Percentiles rank a stretch among this genome's conserved stretches.
Evolutionary conservation across 345 rosid species (phyloP).

Genomic region (Citrus mangshanensis): DNA sequence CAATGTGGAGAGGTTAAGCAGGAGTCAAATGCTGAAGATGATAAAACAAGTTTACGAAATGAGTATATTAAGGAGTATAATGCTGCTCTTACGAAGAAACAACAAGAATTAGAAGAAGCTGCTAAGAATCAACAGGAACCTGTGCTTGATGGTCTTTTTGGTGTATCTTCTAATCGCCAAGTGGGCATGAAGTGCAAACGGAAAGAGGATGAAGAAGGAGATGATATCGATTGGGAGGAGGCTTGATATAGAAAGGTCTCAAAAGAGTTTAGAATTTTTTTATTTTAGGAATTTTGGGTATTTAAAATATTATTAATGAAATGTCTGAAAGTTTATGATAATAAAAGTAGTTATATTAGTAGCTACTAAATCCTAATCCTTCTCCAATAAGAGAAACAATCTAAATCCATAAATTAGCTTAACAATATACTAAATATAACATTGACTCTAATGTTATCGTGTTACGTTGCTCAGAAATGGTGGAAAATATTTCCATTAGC

Average conservation of each 20-base stretch:
- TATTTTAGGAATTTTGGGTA: too few species aligned
- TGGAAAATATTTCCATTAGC: too few species aligned
- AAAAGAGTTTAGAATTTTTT: too few species aligned
- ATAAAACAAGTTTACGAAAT: slow-evolving; percentile 60
- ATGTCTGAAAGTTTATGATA: too few species aligned
- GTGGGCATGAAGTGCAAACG: slow-evolving; percentile 73
- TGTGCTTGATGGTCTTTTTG: slow-evolving; percentile 26
- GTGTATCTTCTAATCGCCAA: slow-evolving; percentile 47
- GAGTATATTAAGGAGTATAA: slow-evolving; percentile 79
- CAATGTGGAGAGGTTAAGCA: slow-evolving; percentile 78
- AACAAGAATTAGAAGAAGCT: neutral
- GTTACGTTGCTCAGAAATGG: too few species aligned
- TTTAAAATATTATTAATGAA: too few species aligned
- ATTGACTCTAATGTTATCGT: too few species aligned
- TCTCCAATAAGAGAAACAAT: too few species aligned
- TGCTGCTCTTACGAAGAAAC: slow-evolving; percentile 55
- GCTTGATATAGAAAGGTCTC: neutral
- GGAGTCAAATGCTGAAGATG: slow-evolving; percentile 25
- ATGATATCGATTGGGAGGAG: slow-evolving; percentile 71
- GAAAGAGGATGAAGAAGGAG: slow-evolving; percentile 59
- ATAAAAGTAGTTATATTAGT: too few species aligned
- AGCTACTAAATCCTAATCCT: too few species aligned
- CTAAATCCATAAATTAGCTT: too few species aligned
- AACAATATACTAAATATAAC: too few species aligned
- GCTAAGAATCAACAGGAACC: slow-evolving; percentile 41